Evolutionary conservation across 2,329 filamentous ascomycete genomes (phyloP), one percentile per base, ranked within the genome.

Genomic region (Neofusicoccum cordaticola): DNA sequence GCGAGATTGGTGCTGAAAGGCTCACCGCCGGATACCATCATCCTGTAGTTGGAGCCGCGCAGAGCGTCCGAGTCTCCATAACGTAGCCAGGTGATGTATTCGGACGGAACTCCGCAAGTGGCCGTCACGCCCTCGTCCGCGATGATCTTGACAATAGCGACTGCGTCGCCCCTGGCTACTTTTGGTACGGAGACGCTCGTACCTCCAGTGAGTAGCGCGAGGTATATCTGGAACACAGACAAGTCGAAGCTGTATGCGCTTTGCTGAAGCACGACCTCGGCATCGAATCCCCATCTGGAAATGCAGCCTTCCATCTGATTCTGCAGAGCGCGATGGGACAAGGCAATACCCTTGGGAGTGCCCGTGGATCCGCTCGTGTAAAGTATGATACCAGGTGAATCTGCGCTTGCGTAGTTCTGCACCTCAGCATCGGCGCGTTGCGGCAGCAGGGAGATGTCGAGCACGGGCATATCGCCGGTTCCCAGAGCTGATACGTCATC

Each of bases 291-390:
- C 15, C 15, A 56, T 4, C 12, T 15, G 4, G 45, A 6, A 3
- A 7, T 12, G 15, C 6, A 58, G 15, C 61, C 68, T 42, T 72
- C 69, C 5, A 75, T 65, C n/a, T 69, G 45, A 60, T 73, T 73
- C 1, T 61, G 50, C 2, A 81, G 64, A 19, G 67, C 71, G 3
- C 50, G 57, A 39, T 65, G 42, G 4, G 3, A 8, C 17, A 62
- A 7, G 6, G 8, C 17, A 4, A 62, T 41, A 4, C 58, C 58
- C 19, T 62, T 62, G 1, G 58, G 58, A 4, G n/a, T 50, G 3
- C 58, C 58, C 7, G 58, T 62, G 4, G 58, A 34, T 11, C 58
- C 58, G 35, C 22, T 37, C 5, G 58, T 62, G 31, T 62, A 62
- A 5, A 64, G 67, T n/a, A 17, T 17, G 42, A 8, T n/a, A 7